phyloP scores from a whole-genome alignment of 2,329 filamentous ascomycete genomes.

The Tolypocladium guangdongense region DNA sequence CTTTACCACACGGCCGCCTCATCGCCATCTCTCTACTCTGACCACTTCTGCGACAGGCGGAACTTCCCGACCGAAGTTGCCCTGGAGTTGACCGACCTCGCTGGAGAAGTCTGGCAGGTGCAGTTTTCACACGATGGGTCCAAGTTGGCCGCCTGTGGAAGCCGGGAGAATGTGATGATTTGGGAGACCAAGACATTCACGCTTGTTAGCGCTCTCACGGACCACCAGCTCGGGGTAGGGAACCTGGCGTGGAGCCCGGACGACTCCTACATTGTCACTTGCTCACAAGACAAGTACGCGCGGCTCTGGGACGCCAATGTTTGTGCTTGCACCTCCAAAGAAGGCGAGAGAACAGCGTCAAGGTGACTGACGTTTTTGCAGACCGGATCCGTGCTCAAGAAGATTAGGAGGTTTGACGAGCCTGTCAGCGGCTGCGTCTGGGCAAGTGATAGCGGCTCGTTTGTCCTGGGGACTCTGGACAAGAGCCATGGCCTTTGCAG shows the following conservation, averaged over 20 bases:
- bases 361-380: constrained; percentile 18
- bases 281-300: constrained; percentile 62
- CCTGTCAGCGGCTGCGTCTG: constrained; percentile 87
- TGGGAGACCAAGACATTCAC: constrained; percentile 68
- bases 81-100: constrained; percentile 60
- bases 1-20: constrained; percentile 75
- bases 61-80: constrained; percentile 68
- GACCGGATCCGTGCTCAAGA: constrained; percentile 53
- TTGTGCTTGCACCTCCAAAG: constrained; percentile 17
- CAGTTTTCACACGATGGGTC: constrained; percentile 82
- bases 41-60: constrained; percentile 71
- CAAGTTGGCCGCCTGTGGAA: constrained; percentile 72
- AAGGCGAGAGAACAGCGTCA: too few relatives aligned
- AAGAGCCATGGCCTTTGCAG: constrained; percentile 54
- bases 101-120: constrained; percentile 83
- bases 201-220: constrained; percentile 48
- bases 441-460: constrained; percentile 64
- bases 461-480: constrained; percentile 72
- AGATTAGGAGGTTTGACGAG: constrained; percentile 62
- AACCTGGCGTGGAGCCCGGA: constrained; percentile 89
- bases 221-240: constrained; percentile 61
- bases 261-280: constrained; percentile 75
- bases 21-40: constrained; percentile 76
- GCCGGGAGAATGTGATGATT: constrained; percentile 63
- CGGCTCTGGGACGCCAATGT: constrained; percentile 66